phyloP scores from a whole-genome alignment of 352 stramenopile species.

The Phytophthora chlamydospora region DNA sequence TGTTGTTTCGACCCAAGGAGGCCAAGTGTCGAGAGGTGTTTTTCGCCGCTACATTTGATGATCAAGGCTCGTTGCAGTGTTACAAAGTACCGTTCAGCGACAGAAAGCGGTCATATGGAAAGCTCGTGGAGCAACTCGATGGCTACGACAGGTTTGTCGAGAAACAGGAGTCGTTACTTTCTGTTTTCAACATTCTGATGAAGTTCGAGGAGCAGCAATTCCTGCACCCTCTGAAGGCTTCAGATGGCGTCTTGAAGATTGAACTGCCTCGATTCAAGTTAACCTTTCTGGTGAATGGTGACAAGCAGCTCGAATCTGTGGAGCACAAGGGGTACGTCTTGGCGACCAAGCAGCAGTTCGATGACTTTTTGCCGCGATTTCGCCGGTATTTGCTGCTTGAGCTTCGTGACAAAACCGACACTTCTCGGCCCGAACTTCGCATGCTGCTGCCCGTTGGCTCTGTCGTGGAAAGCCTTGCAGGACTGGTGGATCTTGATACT shows the following conservation, averaged over 20 bases:
- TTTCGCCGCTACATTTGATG: constrained; percentile 30
- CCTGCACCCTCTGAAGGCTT: constrained; percentile 39
- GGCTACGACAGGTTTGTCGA: constrained; percentile 38
- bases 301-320: constrained; percentile 31
- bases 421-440: constrained; percentile 21
- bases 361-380: constrained; percentile 47
- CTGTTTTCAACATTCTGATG: constrained; percentile 21
- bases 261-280: constrained; percentile 51
- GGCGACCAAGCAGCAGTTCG: constrained; percentile 41
- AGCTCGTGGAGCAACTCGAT: constrained; percentile 14
- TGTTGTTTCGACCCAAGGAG: constrained; percentile 41
- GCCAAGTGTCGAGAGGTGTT: constrained; percentile 24
- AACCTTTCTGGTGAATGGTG: constrained; percentile 36
- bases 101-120: constrained; percentile 11
- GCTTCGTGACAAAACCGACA: constrained; percentile 17
- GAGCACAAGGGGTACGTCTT: constrained; percentile 54
- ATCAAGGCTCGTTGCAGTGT: constrained; percentile 19
- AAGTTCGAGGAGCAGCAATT: constrained; percentile 54
- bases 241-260: constrained; percentile 31
- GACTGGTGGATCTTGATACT: constrained; percentile 34
- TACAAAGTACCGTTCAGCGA: constrained; percentile 45
- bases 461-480: constrained; percentile 12
- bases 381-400: constrained; percentile 44
- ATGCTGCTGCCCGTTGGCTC: constrained; percentile 46
- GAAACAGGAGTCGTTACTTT: constrained; percentile 5